phyloP scores from a whole-genome alignment of 768 basidiomycete species.

The Amanita fuliginea region DNA sequence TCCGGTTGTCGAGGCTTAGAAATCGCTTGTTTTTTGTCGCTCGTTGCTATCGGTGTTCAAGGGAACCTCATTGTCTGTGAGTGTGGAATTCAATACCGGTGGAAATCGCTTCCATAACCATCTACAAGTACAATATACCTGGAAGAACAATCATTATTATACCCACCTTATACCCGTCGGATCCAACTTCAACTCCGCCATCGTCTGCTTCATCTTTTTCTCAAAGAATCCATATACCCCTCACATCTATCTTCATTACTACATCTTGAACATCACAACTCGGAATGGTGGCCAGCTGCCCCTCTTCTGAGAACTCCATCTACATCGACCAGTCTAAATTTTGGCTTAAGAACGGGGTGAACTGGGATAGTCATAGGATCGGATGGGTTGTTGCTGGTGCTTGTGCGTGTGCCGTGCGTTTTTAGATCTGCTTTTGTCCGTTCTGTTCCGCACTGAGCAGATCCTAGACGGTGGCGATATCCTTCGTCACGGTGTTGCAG shows the following conservation, averaged over 20 bases:
- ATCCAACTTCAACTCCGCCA: no score
- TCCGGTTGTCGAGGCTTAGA: no score
- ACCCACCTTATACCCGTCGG: no score
- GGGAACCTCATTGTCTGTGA: no score
- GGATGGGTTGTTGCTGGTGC: constrained; percentile 67
- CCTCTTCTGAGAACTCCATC: constrained; percentile 38
- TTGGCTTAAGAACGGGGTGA: constrained; percentile 40
- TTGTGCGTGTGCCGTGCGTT: constrained; percentile 40
- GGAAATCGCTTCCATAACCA: no score
- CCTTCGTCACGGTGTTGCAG: constrained; percentile 38
- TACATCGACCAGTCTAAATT: constrained; percentile 49
- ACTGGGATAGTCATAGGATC: constrained; percentile 56
- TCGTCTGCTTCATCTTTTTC: no score
- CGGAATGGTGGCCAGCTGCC: constrained; percentile 11
- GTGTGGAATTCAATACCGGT: no score
- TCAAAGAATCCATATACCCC: no score
- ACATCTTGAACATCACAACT: neutral
- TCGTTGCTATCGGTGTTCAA: no score
- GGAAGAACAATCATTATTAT: no score
- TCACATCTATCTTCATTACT: neutral
- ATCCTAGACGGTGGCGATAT: constrained; percentile 48
- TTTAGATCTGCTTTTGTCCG: neutral
- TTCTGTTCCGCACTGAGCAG: neutral
- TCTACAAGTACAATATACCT: no score
- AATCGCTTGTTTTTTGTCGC: no score